Base-by-base conservation (phyloP, 2,329 filamentous ascomycete genomes). In the Leptographium galeiforme region DNA sequence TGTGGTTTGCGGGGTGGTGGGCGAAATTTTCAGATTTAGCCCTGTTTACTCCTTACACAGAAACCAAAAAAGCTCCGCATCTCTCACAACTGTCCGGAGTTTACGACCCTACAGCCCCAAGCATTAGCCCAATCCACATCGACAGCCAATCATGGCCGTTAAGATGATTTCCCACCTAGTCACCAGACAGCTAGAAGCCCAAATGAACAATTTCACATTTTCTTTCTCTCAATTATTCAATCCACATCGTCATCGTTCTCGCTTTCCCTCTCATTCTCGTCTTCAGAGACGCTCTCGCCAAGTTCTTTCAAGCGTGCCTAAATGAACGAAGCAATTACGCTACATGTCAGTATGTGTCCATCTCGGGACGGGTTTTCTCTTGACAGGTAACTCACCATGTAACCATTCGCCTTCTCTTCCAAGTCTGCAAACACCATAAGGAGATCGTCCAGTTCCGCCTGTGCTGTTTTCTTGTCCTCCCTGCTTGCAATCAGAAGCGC, bases 401-500 rank as follows among this genome's bases (percentile, higher is more conserved):
- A 89, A 60, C 79, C 81, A 44, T 76, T 75, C 49, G 81, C 73
- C 69, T 90, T 91, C 52, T 88, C 85, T 66, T 93, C 87, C 18
- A 89, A 64, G 63, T 93, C 87, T 14, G 80, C 82, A 66, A 90
- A 88, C 6, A 93, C 83, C 70, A 91, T 85, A 39, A 93, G 70
- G 52, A 91, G 72, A 65, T 93, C 87, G 60, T 93, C 87, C 47
- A 91, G 72, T 66, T 93, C 87, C 3, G 78, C 75, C 63, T 91
- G 87, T 6, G 77, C 75, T 1, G 76, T 69, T 56, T 80, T 74
- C 53, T 78, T 81, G 55, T 84, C 81, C 56, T 80, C 75, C 59
- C 82, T 79, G 57, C 78, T 82, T 58, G 76, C 69, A 47, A 67
- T 63, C 16, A 67, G 51, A 30, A 64, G 60, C 6, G 60, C 56